phyloP scores from a whole-genome alignment of 2,329 filamentous ascomycete species.

The Botrytis deweyae region DNA sequence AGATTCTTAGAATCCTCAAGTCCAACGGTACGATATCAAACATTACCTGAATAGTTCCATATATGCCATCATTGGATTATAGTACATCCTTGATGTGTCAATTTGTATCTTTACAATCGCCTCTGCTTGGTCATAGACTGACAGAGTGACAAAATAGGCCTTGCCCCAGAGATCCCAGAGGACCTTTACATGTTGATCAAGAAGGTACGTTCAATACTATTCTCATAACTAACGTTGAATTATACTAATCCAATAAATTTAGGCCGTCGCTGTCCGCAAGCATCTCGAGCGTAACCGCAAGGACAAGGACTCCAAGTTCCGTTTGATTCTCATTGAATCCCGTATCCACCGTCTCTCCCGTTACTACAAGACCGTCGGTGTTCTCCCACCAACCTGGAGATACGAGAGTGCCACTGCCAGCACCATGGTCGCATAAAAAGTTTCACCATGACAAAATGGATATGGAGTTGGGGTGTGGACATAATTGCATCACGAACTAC shows the following conservation, averaged over 20 bases:
- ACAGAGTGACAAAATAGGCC: slow-evolving; percentile 86
- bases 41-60: slow-evolving; percentile 27
- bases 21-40: slow-evolving; percentile 75
- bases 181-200: slow-evolving; percentile 99
- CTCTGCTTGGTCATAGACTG: slow-evolving; percentile 89
- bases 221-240: not conserved
- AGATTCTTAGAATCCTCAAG: slow-evolving; percentile 99
- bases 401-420: slow-evolving; percentile 97
- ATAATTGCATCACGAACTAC: slow-evolving; percentile 28
- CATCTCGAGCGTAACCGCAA: slow-evolving; percentile 99
- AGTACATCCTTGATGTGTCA: slow-evolving; percentile 29
- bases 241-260: slow-evolving; percentile 28
- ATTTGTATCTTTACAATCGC: slow-evolving; percentile 48
- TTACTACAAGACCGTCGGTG: slow-evolving; percentile 97
- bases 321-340: slow-evolving; percentile 99
- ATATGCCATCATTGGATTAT: slow-evolving; percentile 40
- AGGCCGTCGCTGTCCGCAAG: slow-evolving; percentile 97
- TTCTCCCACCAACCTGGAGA: slow-evolving; percentile 90
- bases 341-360: slow-evolving; percentile 99
- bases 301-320: slow-evolving; percentile 99
- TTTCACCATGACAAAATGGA: slow-evolving; percentile 24
- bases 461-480: slow-evolving; percentile 37
- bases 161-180: slow-evolving; percentile 97
- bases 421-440: slow-evolving; percentile 79
- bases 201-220: slow-evolving; percentile 66